phyloP scores from a whole-genome alignment of 371 early-diverging fungal genomes.

The Rhizomucor miehei region DNA sequence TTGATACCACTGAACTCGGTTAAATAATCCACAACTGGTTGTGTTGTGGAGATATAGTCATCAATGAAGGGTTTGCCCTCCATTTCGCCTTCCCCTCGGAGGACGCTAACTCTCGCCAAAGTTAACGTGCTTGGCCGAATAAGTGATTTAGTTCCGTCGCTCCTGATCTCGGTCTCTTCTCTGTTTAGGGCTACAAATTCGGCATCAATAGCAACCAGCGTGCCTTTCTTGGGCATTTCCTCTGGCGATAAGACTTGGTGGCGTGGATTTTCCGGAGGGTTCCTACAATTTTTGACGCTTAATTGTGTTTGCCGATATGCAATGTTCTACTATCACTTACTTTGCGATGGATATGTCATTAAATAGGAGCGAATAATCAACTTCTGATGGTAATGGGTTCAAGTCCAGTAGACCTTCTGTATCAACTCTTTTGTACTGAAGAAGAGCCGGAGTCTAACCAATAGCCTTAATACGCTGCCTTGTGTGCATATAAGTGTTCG shows the following conservation, averaged over 20 bases:
- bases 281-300: slow-evolving; percentile 18
- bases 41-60: slow-evolving; percentile 85
- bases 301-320: slow-evolving; percentile 13
- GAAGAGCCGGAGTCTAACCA: slow-evolving; percentile 66
- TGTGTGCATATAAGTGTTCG: too few relatives aligned
- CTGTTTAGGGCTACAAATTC: slow-evolving; percentile 90
- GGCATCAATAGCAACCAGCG: slow-evolving; percentile 85
- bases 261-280: slow-evolving; percentile 47
- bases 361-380: slow-evolving; percentile 47
- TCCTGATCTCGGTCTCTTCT: slow-evolving; percentile 89
- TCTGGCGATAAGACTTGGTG: slow-evolving; percentile 51
- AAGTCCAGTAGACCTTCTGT: slow-evolving; percentile 39
- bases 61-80: slow-evolving; percentile 89
- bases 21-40: slow-evolving; percentile 85
- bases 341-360: slow-evolving; percentile 44
- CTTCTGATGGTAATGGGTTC: slow-evolving; percentile 28
- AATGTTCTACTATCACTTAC: slow-evolving; percentile 11
- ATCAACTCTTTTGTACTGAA: slow-evolving; percentile 68
- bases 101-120: slow-evolving; percentile 87
- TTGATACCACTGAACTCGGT: slow-evolving; percentile 93
- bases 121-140: slow-evolving; percentile 78
- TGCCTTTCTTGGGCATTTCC: slow-evolving; percentile 68
- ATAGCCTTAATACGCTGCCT: too few relatives aligned
- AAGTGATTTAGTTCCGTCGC: slow-evolving; percentile 83
- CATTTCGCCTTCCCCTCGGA: slow-evolving; percentile 75